Conservation (phyloP, 2,329 filamentous ascomycete genomes). For the Ceratocystis lukuohia region DNA sequence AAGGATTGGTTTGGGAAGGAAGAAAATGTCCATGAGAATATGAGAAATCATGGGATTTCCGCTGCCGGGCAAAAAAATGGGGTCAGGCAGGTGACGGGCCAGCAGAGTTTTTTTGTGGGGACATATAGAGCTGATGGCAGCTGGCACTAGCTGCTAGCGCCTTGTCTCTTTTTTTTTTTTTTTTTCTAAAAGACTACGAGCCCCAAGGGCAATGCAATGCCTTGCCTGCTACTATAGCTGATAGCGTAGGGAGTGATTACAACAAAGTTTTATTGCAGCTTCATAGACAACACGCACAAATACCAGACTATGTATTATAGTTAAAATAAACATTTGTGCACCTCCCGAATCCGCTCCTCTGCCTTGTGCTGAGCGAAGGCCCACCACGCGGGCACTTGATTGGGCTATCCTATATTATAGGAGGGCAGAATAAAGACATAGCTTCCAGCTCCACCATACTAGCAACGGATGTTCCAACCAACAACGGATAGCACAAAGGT, state of each 20-base stretch:
- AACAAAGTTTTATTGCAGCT: no score
- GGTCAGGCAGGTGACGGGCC: background rate
- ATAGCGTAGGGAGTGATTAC: no score
- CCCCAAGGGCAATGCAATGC: no score
- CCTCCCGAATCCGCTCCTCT: no score
- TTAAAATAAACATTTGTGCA: no score
- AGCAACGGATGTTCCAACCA: background rate
- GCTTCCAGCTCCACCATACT: background rate
- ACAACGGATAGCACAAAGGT: background rate
- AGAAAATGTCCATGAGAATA: background rate
- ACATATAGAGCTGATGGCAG: background rate
- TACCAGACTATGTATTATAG: no score
- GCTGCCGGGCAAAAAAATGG: conserved; percentile 3
- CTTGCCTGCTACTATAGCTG: no score
- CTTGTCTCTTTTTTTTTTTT: background rate
- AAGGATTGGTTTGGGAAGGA: background rate
- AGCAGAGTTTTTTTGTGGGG: background rate
- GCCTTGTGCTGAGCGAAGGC: no score
- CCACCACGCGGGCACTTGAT: no score
- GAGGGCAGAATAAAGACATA: background rate
- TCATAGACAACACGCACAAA: no score
- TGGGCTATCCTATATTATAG: background rate
- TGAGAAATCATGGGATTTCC: conserved; percentile 2
- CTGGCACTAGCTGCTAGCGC: background rate
- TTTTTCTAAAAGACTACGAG: background rate